phyloP scores from a whole-genome alignment of 257 asterid species.

The Solanum medicagineum region DNA sequence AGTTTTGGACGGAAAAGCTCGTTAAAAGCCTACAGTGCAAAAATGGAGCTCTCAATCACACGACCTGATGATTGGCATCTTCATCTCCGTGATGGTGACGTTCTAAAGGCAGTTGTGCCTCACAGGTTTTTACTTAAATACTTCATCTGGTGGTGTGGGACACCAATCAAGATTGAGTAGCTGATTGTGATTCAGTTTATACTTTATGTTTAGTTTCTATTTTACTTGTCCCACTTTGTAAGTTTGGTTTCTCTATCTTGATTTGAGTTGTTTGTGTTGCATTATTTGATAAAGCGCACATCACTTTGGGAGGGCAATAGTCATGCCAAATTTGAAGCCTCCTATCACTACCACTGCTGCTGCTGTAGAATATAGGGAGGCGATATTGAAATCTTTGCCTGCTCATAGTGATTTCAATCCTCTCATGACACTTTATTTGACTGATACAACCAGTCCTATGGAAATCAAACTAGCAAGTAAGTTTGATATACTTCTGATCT shows the following conservation, averaged over 20 bases:
- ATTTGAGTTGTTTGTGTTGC: background rate
- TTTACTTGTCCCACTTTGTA: background rate
- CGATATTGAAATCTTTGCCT: conserved; percentile 64
- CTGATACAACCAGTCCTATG: conserved; percentile 65
- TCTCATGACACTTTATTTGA: conserved; percentile 91
- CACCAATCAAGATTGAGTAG: background rate
- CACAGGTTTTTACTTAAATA: conserved; percentile 46
- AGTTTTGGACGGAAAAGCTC: conserved; percentile 18
- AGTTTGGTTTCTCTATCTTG: background rate
- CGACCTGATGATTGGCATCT: conserved; percentile 99
- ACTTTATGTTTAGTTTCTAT: background rate
- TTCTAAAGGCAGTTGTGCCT: conserved; percentile 62
- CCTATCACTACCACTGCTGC: conserved; percentile 81
- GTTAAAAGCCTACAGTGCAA: conserved; percentile 16
- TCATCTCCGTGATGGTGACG: conserved; percentile 95
- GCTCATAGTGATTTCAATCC: conserved; percentile 53
- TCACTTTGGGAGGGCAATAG: conserved; percentile 82
- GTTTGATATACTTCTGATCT: conserved; percentile 4
- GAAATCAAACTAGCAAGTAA: conserved; percentile 86
- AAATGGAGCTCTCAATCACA: conserved; percentile 67
- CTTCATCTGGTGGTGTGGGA: background rate
- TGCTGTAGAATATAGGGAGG: conserved; percentile 59
- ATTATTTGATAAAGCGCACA: conserved; percentile 34
- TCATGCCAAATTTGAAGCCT: conserved; percentile 92
- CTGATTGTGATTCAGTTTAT: background rate